Base-by-base conservation (phyloP, 208 protist species). In the Blechomonas ayalai region DNA sequence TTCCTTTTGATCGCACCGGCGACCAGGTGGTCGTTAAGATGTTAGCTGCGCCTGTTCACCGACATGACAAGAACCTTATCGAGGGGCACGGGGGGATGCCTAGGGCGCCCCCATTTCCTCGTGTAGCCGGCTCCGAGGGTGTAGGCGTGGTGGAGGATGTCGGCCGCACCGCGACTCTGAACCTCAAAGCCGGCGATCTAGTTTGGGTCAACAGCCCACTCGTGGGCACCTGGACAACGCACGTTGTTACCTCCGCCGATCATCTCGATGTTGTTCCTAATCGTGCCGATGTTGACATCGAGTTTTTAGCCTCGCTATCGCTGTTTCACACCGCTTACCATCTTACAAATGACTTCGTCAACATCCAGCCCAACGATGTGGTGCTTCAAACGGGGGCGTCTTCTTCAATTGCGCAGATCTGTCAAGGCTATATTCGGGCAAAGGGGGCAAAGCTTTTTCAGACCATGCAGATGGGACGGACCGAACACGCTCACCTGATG, bases 311-410 rank as follows among this genome's bases (percentile, higher is more conserved):
- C 34, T 74, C 82, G 0, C 70, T 99, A 8, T 92, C 86, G 1
- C 87, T 98, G 19, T 98, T 98, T 47, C 88, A 92, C 60, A 98
- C 96, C 9, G 97, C 97, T 8, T 93, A 96, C 51, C 76, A 97
- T 44, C 65, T 99, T 58, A 86, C 97, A 5, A 62, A 95, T 39
- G 85, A 96, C 60, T 98, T 98, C 58, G 95, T 86, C n/a, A 66
- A 62, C 36, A 73, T 98, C 3, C 83, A 97, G 58, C 74, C 80
- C 7, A 79, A 78, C 61, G 78, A 90, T 46, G 83, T 92, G 3
- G 82, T 90, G 15, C 73, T 91, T 32, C 80, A 92, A 37, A 88
- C 83, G 0, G 87, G 87, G 5, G 87, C 87, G 22, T 76, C 73
- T n/a, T 91, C 87, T 29, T 78, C 76, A 10, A 54, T 95, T 31